Base-by-base conservation (phyloP, 2,329 filamentous ascomycete species). In the Paramyrothecium sp. region DNA sequence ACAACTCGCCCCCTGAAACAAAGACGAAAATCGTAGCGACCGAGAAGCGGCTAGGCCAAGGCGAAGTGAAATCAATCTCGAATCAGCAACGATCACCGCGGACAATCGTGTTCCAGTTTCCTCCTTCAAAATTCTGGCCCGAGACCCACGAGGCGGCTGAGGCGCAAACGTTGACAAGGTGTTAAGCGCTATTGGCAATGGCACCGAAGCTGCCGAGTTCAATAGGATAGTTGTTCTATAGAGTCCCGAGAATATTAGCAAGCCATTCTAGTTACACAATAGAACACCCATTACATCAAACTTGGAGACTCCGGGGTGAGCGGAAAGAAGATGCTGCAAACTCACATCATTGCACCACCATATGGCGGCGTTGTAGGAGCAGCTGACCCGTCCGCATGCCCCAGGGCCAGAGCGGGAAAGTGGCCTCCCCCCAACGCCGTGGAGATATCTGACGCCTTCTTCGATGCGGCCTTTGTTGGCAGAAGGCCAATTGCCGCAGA, bases 41-140 rank as follows among this genome's bases (percentile, higher is more conserved):
- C n/a, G n/a, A n/a, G n/a, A n/a, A n/a, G n/a, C n/a, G n/a, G n/a
- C n/a, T n/a, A n/a, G n/a, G n/a, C n/a, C n/a, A n/a, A n/a, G n/a
- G n/a, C n/a, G n/a, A n/a, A n/a, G n/a, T n/a, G n/a, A n/a, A n/a
- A n/a, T n/a, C n/a, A n/a, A n/a, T n/a, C n/a, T n/a, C n/a, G n/a
- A 51, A 51, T 44, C 44, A 55, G 47, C 54, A 55, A 16, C 23
- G 41, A 23, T 55, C 54, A 16, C 47, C 47, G 33, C 47, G 46
- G 11, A 55, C 54, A 51, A 55, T 55, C 5, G 48, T 44, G 47
- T 55, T 55, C 54, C 47, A 55, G 20, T 55, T 55, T 5, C 48
- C 54, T 17, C 17, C 12, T n/a, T 55, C 47, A 51, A 55, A 55
- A 30, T 51, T 55, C 13, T 55, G 54, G n/a, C 54, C 54, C 7